Base-by-base conservation (phyloP, 2,329 filamentous ascomycete genomes). In the Arthrobotrys musiformis region DNA sequence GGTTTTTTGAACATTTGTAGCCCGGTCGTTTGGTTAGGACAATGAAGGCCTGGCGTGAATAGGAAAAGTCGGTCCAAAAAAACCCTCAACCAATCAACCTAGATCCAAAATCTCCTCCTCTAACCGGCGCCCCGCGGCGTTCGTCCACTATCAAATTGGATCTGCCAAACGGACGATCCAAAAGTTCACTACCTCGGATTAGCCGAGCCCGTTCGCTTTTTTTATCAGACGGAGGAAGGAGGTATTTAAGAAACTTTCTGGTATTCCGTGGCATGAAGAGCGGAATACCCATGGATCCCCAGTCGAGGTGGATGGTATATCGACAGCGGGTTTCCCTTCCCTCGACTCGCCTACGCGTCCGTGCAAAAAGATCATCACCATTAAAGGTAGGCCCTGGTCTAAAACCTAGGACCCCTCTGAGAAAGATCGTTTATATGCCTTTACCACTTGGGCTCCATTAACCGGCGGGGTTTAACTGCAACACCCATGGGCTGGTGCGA, bases 371-470 rank as follows among this genome's bases (percentile, higher is more conserved):
- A 63, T 75, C 44, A 63, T 69, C 63, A 24, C 63, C 56, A 37
- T 69, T 75, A 58, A 7, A 61, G 40, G 70, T 44, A 54, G 17
- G 26, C 17, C 13, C 8, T 19, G 15, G n/a, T 24, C 22, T 46
- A 24, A 63, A 24, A 44, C 67, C 46, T 24, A 52, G 66, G 44
- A 48, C 42, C 28, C n/a, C n/a, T n/a, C n/a, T n/a, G n/a, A n/a
- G 30, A 52, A 15, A 42, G 54, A 70, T 63, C 67, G 17, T 50
- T 42, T 33, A 33, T 33, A n/a, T 46, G 56, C 28, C n/a, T n/a
- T n/a, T 26, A 42, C 56, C 46, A 22, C 67, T 70, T 63, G 67
- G 56, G 46, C 46, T 70, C 67, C 67, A 70, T 63, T 54, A 37
- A 28, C 37, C 67, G 46, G 67, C 67, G 67, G 67, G 28, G 22